Percentiles rank a stretch among this genome's conserved stretches.
Evolutionary conservation across 163 green algal species (phyloP).

Genomic region (Trebouxia gelatinosa): DNA sequence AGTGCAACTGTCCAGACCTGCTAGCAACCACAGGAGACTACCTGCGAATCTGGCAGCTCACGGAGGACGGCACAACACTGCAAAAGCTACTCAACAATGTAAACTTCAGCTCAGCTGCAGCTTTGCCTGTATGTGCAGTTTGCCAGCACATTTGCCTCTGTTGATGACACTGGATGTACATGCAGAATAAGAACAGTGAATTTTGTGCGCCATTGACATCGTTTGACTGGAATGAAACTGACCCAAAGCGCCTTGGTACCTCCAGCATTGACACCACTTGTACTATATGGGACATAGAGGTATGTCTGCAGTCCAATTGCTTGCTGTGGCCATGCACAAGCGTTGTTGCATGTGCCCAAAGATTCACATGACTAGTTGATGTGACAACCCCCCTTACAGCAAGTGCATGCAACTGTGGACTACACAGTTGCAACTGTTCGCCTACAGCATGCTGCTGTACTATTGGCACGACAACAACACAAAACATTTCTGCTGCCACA

Average conservation of each 20-base stretch:
- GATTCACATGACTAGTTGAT: too few species aligned
- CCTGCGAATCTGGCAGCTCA: constrained; percentile 83
- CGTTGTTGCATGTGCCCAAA: too few species aligned
- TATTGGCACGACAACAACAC: too few species aligned
- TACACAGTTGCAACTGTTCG: too few species aligned
- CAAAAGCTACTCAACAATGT: constrained; percentile 80
- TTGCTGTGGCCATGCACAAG: too few species aligned
- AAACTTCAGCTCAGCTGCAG: constrained; percentile 21
- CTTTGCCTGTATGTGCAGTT: not conserved
- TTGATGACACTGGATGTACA: not conserved
- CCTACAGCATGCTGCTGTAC: too few species aligned
- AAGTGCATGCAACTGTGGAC: too few species aligned
- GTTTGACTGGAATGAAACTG: constrained; percentile 97
- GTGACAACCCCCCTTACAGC: too few species aligned
- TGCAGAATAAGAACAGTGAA: constrained; percentile 88
- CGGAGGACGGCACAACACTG: constrained; percentile 62
- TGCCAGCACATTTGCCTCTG: not conserved
- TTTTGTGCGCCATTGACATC: constrained; percentile 91
- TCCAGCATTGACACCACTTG: constrained; percentile 94
- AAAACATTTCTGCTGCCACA: too few species aligned
- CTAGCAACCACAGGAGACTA: constrained; percentile 90
- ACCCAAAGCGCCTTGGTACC: constrained; percentile 85
- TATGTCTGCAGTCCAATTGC: too few species aligned
- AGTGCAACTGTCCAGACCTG: constrained; percentile 74
- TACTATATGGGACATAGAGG: constrained; percentile 97